Conservation (phyloP, 176 grass and related monocot species). For the Cenchrus fungigraminus region DNA sequence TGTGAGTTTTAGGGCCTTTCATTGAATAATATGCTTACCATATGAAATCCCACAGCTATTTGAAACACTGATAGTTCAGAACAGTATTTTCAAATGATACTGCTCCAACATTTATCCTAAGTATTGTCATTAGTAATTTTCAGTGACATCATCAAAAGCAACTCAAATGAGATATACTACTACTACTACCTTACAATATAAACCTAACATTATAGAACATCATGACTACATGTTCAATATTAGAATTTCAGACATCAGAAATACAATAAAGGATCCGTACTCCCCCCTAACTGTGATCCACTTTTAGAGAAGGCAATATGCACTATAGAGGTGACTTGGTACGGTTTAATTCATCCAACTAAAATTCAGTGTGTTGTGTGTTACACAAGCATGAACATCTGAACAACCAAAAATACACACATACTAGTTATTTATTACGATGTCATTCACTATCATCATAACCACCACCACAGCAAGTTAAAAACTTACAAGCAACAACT, state of each 20-base stretch:
- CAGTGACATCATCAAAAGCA: not conserved
- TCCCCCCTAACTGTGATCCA: not conserved
- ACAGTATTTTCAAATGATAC: not conserved
- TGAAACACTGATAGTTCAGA: not conserved
- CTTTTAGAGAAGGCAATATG: not conserved
- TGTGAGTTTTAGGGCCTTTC: no score
- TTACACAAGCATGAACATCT: not conserved
- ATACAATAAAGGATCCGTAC: not conserved
- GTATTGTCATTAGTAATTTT: not conserved
- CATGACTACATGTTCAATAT: not conserved
- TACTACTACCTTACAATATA: not conserved
- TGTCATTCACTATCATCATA: slow-evolving; percentile 37
- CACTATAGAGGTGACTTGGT: not conserved
- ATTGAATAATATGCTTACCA: no score
- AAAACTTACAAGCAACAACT: slow-evolving; percentile 48
- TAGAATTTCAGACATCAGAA: not conserved
- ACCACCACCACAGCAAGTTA: slow-evolving; percentile 4
- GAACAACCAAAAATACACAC: not conserved
- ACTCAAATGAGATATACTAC: not conserved
- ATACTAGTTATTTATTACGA: not conserved
- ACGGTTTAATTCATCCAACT: not conserved
- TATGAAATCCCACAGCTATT: not conserved
- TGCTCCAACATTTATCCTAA: not conserved
- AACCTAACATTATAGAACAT: slow-evolving; percentile 6
- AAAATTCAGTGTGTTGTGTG: not conserved